Percentiles rank a stretch among this genome's conserved stretches.
phyloP scores from a whole-genome alignment of 139 green algal genomes.

The Monoraphidium neglectum region DNA sequence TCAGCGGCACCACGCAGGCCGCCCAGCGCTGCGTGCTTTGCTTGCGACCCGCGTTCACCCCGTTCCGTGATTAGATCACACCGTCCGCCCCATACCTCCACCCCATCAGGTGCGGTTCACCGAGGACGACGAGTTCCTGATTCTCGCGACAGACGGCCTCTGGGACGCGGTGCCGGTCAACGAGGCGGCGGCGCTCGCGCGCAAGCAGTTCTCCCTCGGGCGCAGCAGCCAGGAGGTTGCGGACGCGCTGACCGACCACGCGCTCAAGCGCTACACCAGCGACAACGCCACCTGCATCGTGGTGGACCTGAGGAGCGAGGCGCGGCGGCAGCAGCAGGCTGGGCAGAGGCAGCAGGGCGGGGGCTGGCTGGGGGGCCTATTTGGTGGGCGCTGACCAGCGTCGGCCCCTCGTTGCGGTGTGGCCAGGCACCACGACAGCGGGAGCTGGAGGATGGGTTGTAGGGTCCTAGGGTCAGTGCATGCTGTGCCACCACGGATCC shows the following conservation, averaged over 20 bases:
- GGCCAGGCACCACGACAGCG: too few relatives aligned
- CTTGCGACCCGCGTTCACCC: neutral
- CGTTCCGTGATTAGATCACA: neutral
- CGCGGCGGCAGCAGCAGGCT: too few relatives aligned
- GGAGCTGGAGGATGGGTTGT: too few relatives aligned
- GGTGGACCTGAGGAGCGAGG: conserved; percentile 47
- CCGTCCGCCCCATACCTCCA: neutral
- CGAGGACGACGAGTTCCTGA: conserved; percentile 27
- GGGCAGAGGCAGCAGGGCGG: too few relatives aligned
- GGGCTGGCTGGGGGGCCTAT: too few relatives aligned
- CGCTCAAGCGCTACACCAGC: conserved; percentile 62
- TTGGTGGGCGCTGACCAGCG: neutral
- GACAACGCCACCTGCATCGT: conserved; percentile 64
- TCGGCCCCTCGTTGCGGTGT: too few relatives aligned
- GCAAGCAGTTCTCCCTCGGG: conserved; percentile 42
- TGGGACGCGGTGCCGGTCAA: conserved; percentile 19
- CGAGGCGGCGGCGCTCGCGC: conserved; percentile 15
- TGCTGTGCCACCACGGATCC: too few relatives aligned
- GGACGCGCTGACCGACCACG: conserved; percentile 44
- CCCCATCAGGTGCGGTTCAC: neutral
- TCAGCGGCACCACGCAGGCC: too few relatives aligned
- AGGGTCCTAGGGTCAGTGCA: too few relatives aligned
- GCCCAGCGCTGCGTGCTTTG: too few relatives aligned
- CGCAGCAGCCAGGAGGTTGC: conserved; percentile 38
- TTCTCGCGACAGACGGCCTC: conserved; percentile 33